These are phyloP conservation scores for Adansonia digitata DNA, from an alignment of 345 rosid species.

Conservation along the genomic window DNA sequence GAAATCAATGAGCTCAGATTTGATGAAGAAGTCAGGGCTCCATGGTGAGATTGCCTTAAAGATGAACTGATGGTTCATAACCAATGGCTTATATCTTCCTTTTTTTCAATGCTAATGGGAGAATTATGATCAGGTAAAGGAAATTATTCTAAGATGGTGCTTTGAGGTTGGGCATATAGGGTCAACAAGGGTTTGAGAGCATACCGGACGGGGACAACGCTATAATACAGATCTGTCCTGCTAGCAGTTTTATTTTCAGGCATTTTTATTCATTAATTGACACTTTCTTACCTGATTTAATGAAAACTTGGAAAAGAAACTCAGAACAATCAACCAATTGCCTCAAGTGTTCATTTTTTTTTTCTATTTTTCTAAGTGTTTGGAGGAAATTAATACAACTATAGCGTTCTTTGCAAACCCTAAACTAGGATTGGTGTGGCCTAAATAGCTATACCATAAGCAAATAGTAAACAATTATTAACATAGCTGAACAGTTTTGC, in stretches of 20 bases:
- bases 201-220: not conserved
- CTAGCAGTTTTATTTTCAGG: not conserved
- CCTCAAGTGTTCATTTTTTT: not conserved
- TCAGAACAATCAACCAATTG: not conserved
- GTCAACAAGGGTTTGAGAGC: not conserved
- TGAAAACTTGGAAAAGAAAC: not conserved
- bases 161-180: not conserved
- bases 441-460: not conserved
- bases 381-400: not conserved
- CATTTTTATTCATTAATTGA: not conserved
- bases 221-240: not conserved
- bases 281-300: not conserved
- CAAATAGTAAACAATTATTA: not conserved
- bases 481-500: not conserved
- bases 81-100: not conserved
- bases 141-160: not conserved
- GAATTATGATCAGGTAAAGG: not conserved
- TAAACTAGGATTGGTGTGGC: not conserved
- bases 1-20: conserved; percentile 46
- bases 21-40: conserved; percentile 42
- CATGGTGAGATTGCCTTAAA: conserved; percentile 40
- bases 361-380: too few relatives aligned
- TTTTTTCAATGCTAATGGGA: not conserved
- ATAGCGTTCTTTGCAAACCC: not conserved
- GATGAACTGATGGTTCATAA: not conserved